Percentiles rank a stretch among this genome's conserved stretches.
These are phyloP conservation scores for Teratosphaeria pseudoeucalypti DNA, from an alignment of 2,329 filamentous ascomycete genomes.

Conservation along the genomic window DNA sequence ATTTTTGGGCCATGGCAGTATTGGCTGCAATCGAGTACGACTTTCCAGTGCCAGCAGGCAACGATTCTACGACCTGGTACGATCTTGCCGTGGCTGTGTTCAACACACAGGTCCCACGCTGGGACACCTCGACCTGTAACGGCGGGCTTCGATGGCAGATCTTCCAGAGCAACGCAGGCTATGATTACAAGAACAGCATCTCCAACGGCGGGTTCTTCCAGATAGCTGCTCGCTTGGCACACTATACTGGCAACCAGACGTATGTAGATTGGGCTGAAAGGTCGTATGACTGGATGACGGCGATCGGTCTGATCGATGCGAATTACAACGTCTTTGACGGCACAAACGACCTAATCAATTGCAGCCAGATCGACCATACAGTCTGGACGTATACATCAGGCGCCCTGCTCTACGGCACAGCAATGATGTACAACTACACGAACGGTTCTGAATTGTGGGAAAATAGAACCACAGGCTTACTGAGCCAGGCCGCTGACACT, in stretches of 20 bases:
- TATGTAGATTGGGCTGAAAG: conserved; percentile 67
- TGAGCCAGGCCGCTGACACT: conserved; percentile 37
- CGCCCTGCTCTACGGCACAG: conserved; percentile 45
- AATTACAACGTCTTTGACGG: conserved; percentile 47
- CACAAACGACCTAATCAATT: conserved; percentile 41
- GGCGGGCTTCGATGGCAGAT: conserved; percentile 83
- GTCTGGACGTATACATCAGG: conserved; percentile 51
- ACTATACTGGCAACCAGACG: conserved; percentile 68
- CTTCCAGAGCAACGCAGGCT: conserved; percentile 63
- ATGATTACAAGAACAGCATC: conserved; percentile 48
- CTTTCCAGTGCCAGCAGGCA: conserved; percentile 51
- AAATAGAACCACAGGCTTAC: conserved; percentile 47
- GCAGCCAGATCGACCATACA: conserved; percentile 40
- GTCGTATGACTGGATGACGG: conserved; percentile 48
- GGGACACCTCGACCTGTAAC: conserved; percentile 55
- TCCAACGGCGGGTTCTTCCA: conserved; percentile 50
- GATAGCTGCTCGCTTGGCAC: conserved; percentile 55
- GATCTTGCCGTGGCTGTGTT: conserved; percentile 68
- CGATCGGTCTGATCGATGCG: conserved; percentile 41
- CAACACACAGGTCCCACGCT: conserved; percentile 63
- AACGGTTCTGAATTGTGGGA: conserved; percentile 42
- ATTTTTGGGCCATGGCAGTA: conserved; percentile 77
- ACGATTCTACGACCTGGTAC: conserved; percentile 55
- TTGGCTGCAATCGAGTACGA: conserved; percentile 69
- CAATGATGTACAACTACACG: conserved; percentile 46